These are phyloP conservation scores for Rhododendron griersonianum DNA, from an alignment of 148 eudicot species.

Conservation along the genomic window DNA sequence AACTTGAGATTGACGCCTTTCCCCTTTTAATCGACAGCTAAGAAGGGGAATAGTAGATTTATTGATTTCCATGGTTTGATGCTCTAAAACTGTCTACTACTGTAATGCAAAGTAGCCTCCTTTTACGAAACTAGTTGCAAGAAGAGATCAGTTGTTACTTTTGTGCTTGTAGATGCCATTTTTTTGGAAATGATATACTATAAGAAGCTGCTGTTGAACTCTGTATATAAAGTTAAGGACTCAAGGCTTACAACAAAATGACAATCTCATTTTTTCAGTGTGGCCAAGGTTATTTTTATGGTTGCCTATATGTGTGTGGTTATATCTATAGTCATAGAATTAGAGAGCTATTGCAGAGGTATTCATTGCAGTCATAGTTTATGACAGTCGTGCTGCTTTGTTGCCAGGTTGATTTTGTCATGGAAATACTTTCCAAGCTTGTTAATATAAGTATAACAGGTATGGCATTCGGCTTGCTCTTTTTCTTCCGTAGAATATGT, in stretches of 20 bases:
- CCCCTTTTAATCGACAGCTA: not conserved
- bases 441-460: constrained; percentile 87
- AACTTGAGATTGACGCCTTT: not conserved
- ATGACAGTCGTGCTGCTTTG: constrained; percentile 9
- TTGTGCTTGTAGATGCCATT: not conserved
- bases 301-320: not conserved
- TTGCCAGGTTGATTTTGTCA: constrained; percentile 84
- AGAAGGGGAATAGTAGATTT: not conserved
- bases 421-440: constrained; percentile 88
- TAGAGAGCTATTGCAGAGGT: not conserved
- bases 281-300: not conserved
- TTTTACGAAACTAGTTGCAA: too few relatives aligned
- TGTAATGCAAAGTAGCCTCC: too few relatives aligned
- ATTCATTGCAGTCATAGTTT: not conserved
- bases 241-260: not conserved
- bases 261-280: not conserved
- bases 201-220: not conserved
- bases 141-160: not conserved
- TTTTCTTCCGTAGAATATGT: not conserved
- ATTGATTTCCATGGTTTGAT: too few relatives aligned
- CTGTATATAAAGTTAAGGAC: not conserved
- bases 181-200: not conserved
- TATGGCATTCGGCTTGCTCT: constrained; percentile 16
- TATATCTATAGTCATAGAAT: not conserved
- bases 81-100: not conserved